Base-by-base conservation (phyloP, 495 filamentous ascomycete genomes). In the Penicillium goetzii region DNA sequence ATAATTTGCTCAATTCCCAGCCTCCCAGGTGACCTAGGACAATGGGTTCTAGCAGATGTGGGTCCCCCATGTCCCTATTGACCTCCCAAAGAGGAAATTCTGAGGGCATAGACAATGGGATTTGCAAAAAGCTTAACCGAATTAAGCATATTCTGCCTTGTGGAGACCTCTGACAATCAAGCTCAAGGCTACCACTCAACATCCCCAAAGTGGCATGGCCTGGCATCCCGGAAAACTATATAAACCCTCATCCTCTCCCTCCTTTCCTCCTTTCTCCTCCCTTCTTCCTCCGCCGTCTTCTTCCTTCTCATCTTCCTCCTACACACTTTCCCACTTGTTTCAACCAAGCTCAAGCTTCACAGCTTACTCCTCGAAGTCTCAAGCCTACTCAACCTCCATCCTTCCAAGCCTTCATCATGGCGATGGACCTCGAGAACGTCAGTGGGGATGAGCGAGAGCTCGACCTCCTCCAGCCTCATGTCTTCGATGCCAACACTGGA, bases 331-430 rank as follows among this genome's bases (percentile, higher is more conserved):
- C 4, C 25, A 28, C 43, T 30, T 4, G 47, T 51, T 51, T 25
- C 14, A 51, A 51, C 47, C 47, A 51, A 51, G 25, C 47, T 51
- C 25, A n/a, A 28, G 47, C 47, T 51, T 51, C 47, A 15, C 23
- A 15, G 23, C 47, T 21, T 21, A 28, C 47, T 30, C 21, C 47
- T 9, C 12, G 5, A 11, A 51, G 6, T 30, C 8, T 28, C 25
- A 51, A 51, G 5, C 11, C 6, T 30, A 51, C 21, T 3, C 23
- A 30, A 51, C 19, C 21, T 21, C 26, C 11, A 17, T 11, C 11
- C 26, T 21, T 51, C 14, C 47, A 51, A 51, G 23, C 4, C 25
- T 28, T 30, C 14, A 51, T 28, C 47, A 28, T 51, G 47, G 2
- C 4, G 1, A 51, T 28, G 25, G 4, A 30, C 9, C 12, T 30